Evolutionary conservation across 176 grass and related monocot species (phyloP).

Genomic region (Eleusine coracana): DNA sequence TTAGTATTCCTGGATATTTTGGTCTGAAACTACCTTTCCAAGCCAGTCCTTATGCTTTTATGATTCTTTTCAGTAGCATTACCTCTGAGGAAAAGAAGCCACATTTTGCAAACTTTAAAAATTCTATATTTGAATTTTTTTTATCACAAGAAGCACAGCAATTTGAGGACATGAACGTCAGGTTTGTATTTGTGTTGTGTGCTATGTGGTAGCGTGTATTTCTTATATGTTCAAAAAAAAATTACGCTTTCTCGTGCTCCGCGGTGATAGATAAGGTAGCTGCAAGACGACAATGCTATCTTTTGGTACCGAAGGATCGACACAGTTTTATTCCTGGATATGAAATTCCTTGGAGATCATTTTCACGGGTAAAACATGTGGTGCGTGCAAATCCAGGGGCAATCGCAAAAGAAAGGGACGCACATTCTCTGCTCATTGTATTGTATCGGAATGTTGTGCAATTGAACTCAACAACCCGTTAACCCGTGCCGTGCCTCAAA

Average conservation of each 20-base stretch:
- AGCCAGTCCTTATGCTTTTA: neutral
- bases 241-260: neutral
- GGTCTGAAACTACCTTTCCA: neutral
- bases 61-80: neutral
- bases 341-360: neutral
- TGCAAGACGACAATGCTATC: neutral
- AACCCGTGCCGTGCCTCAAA: neutral
- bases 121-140: neutral
- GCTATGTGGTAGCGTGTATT: neutral
- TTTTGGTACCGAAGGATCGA: neutral
- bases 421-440: neutral
- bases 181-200: too few relatives aligned
- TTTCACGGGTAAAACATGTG: conserved; percentile 9
- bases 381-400: neutral
- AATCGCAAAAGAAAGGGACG: neutral
- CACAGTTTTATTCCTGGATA: neutral
- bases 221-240: neutral
- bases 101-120: neutral
- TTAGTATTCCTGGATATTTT: neutral
- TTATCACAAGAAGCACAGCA: neutral
- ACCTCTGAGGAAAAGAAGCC: neutral
- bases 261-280: neutral
- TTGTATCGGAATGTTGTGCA: neutral
- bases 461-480: neutral
- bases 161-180: neutral